Evolutionary conservation across 2,329 filamentous ascomycete species (phyloP), one percentile per base, ranked within the genome.

Genomic region (Arthrobotrys iridis): DNA sequence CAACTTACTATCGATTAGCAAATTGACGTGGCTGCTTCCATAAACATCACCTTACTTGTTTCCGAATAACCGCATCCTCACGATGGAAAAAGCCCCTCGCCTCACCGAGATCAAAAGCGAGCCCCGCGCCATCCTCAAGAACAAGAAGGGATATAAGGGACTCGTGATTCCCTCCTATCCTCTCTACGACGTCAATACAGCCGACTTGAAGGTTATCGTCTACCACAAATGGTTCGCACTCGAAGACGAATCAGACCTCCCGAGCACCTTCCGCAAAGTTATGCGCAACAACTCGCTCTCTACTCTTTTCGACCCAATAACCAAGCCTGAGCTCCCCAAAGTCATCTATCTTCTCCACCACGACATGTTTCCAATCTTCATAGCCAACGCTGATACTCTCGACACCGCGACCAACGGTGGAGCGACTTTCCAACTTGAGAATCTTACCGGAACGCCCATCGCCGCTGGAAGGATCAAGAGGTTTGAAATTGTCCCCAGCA

Each of bases 131-230:
- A 22, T 59, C 30, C 28, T 55, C 13, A 20, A 22, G 22, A 55
- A 35, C 13, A 20, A 22, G 22, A 55, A 35, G 6, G 55, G 65
- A 8, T 68, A 60, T 43, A n/a, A 45, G n/a, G 45, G 58, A 15
- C 46, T 71, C 22, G 48, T 46, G 2, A 33, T 71, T 5, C 66
- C 66, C 4, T 48, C 30, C 26, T 71, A 57, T 26, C 46, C 57
- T 1, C 8, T n/a, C 20, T 71, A 71, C 48, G 15, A 71, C n/a
- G 37, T 50, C 11, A 48, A 63, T 5, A 57, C 57, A 0, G 66
- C 66, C 37, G 58, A 71, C 24, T 46, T 71, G 33, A 71, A 71
- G 28, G 35, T 63, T 20, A 71, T 59, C 1, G 37, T 71, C 18
- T 62, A 60, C 43, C 6, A 37, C 5, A 37, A 55, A 22, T 55